Evolutionary conservation across 768 basidiomycete species (phyloP).

Genomic region (Lactarius quietus): DNA sequence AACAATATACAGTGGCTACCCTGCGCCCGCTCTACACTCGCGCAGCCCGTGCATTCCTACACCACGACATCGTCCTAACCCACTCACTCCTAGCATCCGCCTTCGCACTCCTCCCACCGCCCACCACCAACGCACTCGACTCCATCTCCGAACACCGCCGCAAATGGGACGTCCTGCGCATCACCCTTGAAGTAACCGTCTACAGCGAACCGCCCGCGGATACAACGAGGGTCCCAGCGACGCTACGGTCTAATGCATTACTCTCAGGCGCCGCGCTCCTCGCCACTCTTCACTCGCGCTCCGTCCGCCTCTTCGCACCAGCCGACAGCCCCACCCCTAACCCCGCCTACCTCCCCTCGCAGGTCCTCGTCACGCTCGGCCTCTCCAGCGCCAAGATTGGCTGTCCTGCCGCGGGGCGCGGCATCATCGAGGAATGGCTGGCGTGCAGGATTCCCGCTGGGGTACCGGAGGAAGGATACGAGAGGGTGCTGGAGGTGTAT

Average conservation of each 20-base stretch:
- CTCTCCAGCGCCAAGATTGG: slow-evolving; percentile 67
- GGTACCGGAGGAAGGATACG: slow-evolving; percentile 48
- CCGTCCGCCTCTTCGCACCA: slow-evolving; percentile 66
- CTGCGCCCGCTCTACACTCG: slow-evolving; percentile 72
- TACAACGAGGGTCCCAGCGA: slow-evolving; percentile 44
- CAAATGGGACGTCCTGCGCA: slow-evolving; percentile 86
- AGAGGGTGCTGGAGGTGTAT: slow-evolving; percentile 74
- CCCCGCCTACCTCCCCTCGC: slow-evolving; percentile 61
- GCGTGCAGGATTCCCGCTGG: slow-evolving; percentile 46
- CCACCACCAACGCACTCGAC: slow-evolving; percentile 42
- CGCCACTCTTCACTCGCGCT: slow-evolving; percentile 55
- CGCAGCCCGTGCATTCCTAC: slow-evolving; percentile 75
- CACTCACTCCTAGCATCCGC: slow-evolving; percentile 64
- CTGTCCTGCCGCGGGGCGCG: slow-evolving; percentile 55
- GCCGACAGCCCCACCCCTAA: slow-evolving; percentile 36
- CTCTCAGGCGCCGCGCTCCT: slow-evolving; percentile 60
- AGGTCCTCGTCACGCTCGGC: slow-evolving; percentile 65
- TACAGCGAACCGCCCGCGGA: slow-evolving; percentile 52
- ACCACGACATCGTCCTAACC: slow-evolving; percentile 65
- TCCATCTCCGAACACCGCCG: slow-evolving; percentile 48
- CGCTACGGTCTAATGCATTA: slow-evolving; percentile 49
- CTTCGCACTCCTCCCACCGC: slow-evolving; percentile 50
- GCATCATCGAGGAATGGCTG: slow-evolving; percentile 78
- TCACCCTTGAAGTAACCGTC: slow-evolving; percentile 75
- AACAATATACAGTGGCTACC: slow-evolving; percentile 41